These are phyloP conservation scores for Cercospora sesami DNA, from an alignment of 2,329 filamentous ascomycete genomes.

Conservation along the genomic window DNA sequence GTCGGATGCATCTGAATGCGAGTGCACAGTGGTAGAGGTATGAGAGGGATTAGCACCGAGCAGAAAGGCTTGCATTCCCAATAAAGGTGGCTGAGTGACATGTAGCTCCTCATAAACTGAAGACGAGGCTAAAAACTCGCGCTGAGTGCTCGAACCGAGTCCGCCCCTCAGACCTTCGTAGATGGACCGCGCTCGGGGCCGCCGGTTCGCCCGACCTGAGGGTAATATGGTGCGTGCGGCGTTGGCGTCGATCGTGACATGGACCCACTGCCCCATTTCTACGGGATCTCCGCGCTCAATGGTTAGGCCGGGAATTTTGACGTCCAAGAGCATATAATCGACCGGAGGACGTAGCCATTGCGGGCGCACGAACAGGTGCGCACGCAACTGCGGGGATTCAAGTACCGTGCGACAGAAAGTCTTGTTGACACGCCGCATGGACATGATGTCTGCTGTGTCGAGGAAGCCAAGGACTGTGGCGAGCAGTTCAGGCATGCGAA, in stretches of 20 bases:
- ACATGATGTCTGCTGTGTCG: conserved; percentile 26
- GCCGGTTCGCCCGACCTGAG: not conserved
- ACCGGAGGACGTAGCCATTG: conserved; percentile 26
- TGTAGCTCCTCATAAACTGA: conserved; percentile 22
- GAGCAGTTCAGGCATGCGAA: conserved; percentile 32
- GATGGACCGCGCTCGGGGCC: conserved; percentile 25
- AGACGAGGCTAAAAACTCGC: not conserved
- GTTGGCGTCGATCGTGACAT: conserved; percentile 25
- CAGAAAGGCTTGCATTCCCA: conserved; percentile 33
- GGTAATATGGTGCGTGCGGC: conserved; percentile 28
- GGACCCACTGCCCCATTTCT: conserved; percentile 32
- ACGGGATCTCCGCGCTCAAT: conserved; percentile 28
- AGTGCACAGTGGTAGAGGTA: not conserved
- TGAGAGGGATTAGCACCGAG: not conserved
- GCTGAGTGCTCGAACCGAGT: conserved; percentile 3
- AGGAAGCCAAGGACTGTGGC: conserved; percentile 28
- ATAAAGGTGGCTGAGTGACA: conserved; percentile 32
- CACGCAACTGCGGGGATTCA: conserved; percentile 30
- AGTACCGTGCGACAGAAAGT: conserved; percentile 25
- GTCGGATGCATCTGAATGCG: not conserved
- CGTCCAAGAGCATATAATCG: conserved; percentile 30
- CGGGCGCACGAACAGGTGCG: conserved; percentile 29
- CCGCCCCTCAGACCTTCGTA: conserved; percentile 22
- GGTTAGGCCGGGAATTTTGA: conserved; percentile 28
- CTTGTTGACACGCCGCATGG: conserved; percentile 22